Base-by-base conservation (phyloP, 2,329 filamentous ascomycete species). In the Talaromyces rugulosus region DNA sequence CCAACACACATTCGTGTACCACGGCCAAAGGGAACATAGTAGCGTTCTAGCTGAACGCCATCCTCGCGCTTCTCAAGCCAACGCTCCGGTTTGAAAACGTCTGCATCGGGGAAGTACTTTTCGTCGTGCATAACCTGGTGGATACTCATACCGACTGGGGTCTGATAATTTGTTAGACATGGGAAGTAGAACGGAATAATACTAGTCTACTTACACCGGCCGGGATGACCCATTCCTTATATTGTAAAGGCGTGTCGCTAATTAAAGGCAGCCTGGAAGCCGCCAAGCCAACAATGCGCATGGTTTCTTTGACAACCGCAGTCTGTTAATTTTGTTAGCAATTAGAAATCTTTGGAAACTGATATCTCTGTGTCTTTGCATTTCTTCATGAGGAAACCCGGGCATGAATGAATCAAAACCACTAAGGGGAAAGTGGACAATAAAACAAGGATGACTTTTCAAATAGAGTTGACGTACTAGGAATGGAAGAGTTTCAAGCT, bases 1-100 rank as follows among this genome's bases (percentile, higher is more conserved):
- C 71, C 63, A 79, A 83, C 67, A 58, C 60, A 62, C 60, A 62
- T 62, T 7, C 60, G 55, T 14, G 60, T 36, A 9, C 56, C 60
- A 28, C 34, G 51, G 40, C 60, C 50, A 3, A 62, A 55, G 9
- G 60, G 47, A 3, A 62, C 56, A 52, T 53, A 62, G 47, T 62
- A 58, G 11, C 27, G 55, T n/a, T 58, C 60, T 76, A 76, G 31
- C 79, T 68, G 3, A 68, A 36, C 34, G 12, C 34, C 34, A 36
- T 36, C 34, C 16, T 36, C 12, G 4, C 34, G 34, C 5, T 36
- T 36, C 5, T 75, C 0, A 80, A 58, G 31, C 56, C 56, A 58
- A 18, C 56, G 56, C 34, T 50, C 56, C 6, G 56, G 56, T 58
- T 40, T 30, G 36, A 58, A 58, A 27, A 14, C 42, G 16, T 44